Percentiles rank a stretch among this genome's conserved stretches.
Conservation (phyloP, 257 asterid genomes). For the Lycium ferocissimum region DNA sequence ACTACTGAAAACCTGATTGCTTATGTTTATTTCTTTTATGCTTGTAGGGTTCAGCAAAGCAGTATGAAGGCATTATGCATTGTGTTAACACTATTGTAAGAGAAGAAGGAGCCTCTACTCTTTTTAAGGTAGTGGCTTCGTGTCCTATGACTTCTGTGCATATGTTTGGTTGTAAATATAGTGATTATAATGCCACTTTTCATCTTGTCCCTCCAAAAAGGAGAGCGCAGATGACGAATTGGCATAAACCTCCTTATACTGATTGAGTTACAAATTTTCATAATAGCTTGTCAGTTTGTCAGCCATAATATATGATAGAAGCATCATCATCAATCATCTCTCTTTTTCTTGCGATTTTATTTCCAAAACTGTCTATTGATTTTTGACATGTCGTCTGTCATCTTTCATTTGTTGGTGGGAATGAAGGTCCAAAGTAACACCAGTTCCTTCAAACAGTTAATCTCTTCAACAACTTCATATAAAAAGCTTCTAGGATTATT, state of each 20-base stretch:
- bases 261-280: background rate
- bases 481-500: background rate
- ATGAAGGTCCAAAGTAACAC: background rate
- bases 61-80: slow-evolving; percentile 58
- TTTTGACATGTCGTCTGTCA: background rate
- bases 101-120: slow-evolving; percentile 67
- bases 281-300: slow-evolving; percentile 11
- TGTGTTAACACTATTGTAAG: slow-evolving; percentile 53
- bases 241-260: background rate
- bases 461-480: background rate
- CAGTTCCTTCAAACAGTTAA: background rate
- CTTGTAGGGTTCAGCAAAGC: slow-evolving; percentile 65
- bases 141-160: slow-evolving; percentile 27
- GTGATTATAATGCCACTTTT: background rate
- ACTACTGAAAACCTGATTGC: background rate
- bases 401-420: background rate
- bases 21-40: background rate
- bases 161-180: background rate
- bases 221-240: background rate
- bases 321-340: background rate
- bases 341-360: background rate
- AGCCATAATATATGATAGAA: background rate
- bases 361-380: background rate
- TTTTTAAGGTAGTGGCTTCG: slow-evolving; percentile 53
- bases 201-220: background rate